These are phyloP conservation scores for Coriolopsis trogii DNA, from an alignment of 1,284 basidiomycete genomes.

Conservation along the genomic window DNA sequence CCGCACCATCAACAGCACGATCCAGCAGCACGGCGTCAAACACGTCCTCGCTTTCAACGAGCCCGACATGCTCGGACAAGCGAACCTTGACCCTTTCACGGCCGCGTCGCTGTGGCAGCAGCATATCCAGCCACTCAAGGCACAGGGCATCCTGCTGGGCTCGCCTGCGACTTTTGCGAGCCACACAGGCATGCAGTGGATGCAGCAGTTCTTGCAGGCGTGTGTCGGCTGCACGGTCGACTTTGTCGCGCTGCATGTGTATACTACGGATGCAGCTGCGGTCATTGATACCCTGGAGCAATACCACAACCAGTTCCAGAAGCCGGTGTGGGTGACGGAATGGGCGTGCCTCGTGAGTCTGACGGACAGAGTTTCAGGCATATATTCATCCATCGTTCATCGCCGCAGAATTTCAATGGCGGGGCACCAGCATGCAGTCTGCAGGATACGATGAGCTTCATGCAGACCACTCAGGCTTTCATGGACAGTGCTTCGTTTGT, in stretches of 20 bases:
- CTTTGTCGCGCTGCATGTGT: constrained; percentile 55
- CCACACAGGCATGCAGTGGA: constrained; percentile 61
- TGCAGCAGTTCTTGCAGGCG: constrained; percentile 54
- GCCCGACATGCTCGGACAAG: constrained; percentile 61
- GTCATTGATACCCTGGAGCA: constrained; percentile 52
- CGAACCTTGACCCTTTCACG: constrained; percentile 55
- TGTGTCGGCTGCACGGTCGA: constrained; percentile 55
- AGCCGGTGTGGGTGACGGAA: constrained; percentile 66
- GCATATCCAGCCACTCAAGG: constrained; percentile 61
- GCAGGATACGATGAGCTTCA: not conserved
- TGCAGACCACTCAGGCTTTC: not conserved
- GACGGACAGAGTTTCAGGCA: not conserved
- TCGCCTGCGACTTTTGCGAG: constrained; percentile 70
- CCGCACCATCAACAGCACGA: not conserved
- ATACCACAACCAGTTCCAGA: constrained; percentile 51
- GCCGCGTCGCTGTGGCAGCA: constrained; percentile 61
- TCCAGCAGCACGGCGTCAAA: not conserved
- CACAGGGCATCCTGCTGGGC: constrained; percentile 57
- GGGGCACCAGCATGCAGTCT: not conserved
- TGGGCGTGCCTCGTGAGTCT: constrained; percentile 57
- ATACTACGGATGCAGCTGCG: constrained; percentile 50
- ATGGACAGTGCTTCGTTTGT: not conserved
- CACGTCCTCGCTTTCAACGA: not conserved
- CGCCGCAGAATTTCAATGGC: not conserved
- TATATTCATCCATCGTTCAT: not conserved